Base-by-base conservation (phyloP, 2,329 filamentous ascomycete species). In the Davidsoniella australis region DNA sequence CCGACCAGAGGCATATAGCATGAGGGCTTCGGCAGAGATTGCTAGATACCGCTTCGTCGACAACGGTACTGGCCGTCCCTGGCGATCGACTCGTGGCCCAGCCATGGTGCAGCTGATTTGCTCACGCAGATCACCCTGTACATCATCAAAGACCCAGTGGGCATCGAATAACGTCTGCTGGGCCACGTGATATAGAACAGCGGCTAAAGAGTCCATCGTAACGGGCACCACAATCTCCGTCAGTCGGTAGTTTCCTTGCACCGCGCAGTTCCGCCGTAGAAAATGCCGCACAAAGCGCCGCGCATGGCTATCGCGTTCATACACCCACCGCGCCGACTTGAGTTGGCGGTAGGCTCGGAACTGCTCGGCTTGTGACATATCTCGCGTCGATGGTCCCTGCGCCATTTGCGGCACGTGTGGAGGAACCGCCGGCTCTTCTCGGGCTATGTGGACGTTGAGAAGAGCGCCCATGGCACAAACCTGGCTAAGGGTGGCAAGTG, bases 381-480 rank as follows among this genome's bases (percentile, higher is more conserved):
- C 56, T 0, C 53, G 48, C 1, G 60, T 47, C 2, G 53, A 48
- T 1, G 63, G 64, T 0, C 66, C 64, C 3, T 58, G 44, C 0
- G 63, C 64, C 16, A 67, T 57, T 1, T 56, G 50, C 3, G 66
- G 66, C n/a, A 68, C 58, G 16, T 62, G 58, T 5, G 60, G 55
- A 14, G 58, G 57, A 6, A 64, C 54, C 18, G 57, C 56, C 6
- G 60, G 57, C 41, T 63, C 58, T 0, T 62, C 58, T 3, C 64
- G 58, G 0, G 64, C 66, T 6, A 70, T 50, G 47, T 69, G 66
- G 0, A 68, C 52, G 12, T 62, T 60, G 26, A 70, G 51, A 1
- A 64, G 54, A 2, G 56, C 54, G 1, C 59, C 65, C 12, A 64
- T 61, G 14, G 54, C 56, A 53, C 63, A 65, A 1, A 68, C 55